Evolutionary conservation across 1,139 yeast species (phyloP), one percentile per base, ranked within the genome.

Genomic region (Geotrichum carabidarum): DNA sequence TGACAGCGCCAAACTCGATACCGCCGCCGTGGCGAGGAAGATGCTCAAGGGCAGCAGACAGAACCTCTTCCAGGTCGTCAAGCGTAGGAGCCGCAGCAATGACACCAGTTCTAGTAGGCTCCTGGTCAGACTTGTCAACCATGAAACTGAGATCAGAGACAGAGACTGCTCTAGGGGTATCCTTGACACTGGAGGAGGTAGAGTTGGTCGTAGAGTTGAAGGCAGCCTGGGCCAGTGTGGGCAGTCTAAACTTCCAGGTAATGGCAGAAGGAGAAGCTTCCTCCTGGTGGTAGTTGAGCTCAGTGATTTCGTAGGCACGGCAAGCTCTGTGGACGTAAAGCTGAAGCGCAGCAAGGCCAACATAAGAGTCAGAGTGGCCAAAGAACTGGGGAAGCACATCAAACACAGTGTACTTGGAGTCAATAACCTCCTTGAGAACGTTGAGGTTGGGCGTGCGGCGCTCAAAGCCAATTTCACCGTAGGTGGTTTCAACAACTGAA

Each of bases 321-420:
- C 90, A 91, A 50, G 98, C 95, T 70, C 99, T 86, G 72, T 98
- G 86, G 57, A 91, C 84, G 71, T 93, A 93, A 57, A 93, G 96
- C 73, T 93, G 98, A 48, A 95, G 89, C 42, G 99, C 98, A 41
- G 99, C 98, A 64, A 93, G 81, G 4, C 94, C 86, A 58, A 93
- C 94, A 79, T 89, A 87, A 52, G 87, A 87, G 66, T 94, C 98
- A 18, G 79, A 67, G 64, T 89, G 87, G 53, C 81, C 82, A 73
- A 93, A 82, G 73, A 94, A 93, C 74, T 89, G 97, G 40, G 95
- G 80, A 69, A 93, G 79, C 40, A 94, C 99, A 70, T 93, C 99
- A 70, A 91, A 93, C 17, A 93, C 98, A 57, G 93, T 89, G 74
- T 89, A 95, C 71, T 88, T 90, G 51, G 98, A 90, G 69, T 93